Percentiles rank a stretch among this genome's conserved stretches.
phyloP scores from a whole-genome alignment of 192 early-diverging fungal species.

The Coemansia sp. region DNA sequence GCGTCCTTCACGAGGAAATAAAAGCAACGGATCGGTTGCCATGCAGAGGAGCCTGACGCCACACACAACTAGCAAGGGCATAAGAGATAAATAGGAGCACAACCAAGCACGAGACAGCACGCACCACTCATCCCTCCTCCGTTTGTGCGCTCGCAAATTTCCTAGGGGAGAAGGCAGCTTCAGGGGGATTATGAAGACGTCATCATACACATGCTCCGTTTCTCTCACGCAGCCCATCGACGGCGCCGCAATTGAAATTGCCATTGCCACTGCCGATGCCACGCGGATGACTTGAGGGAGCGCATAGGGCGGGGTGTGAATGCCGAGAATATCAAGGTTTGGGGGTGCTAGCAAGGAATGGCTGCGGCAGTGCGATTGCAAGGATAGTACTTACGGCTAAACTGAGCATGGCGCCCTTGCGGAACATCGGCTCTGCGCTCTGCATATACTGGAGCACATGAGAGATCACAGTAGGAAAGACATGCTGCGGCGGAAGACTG shows the following conservation, averaged over 20 bases:
- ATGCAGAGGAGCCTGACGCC: not conserved
- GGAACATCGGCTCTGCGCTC: constrained; percentile 68
- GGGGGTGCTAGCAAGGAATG: not conserved
- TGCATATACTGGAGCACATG: constrained; percentile 79
- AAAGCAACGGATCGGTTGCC: not conserved
- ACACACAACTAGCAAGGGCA: not conserved
- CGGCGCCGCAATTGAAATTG: not conserved
- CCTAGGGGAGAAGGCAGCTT: not conserved
- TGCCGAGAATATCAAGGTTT: not conserved
- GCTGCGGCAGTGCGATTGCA: not conserved
- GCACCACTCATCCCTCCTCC: not conserved
- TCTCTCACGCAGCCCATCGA: not conserved
- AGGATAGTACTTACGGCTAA: constrained; percentile 63
- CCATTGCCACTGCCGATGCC: not conserved
- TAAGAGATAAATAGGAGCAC: not conserved
- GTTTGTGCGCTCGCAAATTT: not conserved
- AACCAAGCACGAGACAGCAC: not conserved
- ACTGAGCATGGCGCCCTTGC: constrained; percentile 88
- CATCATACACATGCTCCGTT: not conserved
- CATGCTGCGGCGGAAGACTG: constrained; percentile 82
- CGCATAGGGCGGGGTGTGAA: not conserved
- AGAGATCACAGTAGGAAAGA: constrained; percentile 78
- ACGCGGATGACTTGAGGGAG: not conserved
- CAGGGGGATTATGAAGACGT: not conserved
- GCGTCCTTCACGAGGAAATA: not conserved